Evolutionary conservation across 441 rosid genomes (phyloP), one percentile per base, ranked within the genome.

Genomic region (Erodium moschatum): DNA sequence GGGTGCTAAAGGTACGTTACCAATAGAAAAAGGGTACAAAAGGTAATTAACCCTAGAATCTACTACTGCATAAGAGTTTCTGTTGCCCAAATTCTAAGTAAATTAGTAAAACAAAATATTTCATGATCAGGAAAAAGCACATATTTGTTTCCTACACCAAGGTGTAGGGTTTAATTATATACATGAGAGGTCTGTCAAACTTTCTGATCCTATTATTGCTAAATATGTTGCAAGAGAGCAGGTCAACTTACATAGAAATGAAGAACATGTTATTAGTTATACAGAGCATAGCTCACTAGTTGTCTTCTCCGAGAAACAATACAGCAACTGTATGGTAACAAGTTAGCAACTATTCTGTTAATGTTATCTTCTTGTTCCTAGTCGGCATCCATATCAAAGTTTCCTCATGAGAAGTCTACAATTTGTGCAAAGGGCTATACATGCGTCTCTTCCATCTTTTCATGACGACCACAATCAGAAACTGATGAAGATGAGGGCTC

Each of bases 401-500:
- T 35, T 35, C 9, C 40, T 35, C 8, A 5, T 35, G 40, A 35
- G 9, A 35, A 35, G 6, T 35, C 40, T 35, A 35, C 40, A 35
- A 1, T 35, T 5, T 35, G 40, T 2, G 40, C 40, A 35, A 35
- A 35, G 40, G 40, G 40, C 40, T 75, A 71, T 58, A 21, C 60
- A 65, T 67, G 3, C 24, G 12, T 48, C 61, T 69, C 76, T 65
- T 46, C 69, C 56, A 42, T 72, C 64, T 74, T 67, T 40, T 58
- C 73, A 1, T 61, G 67, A 18, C 6, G 20, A 27, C 64, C 70
- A 29, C 15, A 6, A 18, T 73, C 77, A 0, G 72, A 65, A 38
- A 65, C 44, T 33, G 84, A 73, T 13, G 79, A n/a, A 1, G 75
- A 66, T 5, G 75, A 27, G 38, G 83, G 63, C 16, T 65, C 79